These are phyloP conservation scores for Paecilomyces formosus DNA, from an alignment of 2,329 filamentous ascomycete genomes.

Conservation along the genomic window DNA sequence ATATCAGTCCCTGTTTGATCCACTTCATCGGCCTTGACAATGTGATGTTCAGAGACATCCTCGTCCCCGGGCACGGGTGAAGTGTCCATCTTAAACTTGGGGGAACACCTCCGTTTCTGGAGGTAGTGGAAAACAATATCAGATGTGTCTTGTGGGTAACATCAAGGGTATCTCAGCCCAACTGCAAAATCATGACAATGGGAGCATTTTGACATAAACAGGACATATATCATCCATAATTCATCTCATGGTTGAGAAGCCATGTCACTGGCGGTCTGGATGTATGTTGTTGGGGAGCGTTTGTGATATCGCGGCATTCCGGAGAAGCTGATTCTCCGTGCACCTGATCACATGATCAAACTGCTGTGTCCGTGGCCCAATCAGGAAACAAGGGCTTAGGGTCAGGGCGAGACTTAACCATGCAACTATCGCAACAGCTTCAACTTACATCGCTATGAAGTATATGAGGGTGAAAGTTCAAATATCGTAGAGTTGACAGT, in stretches of 20 bases:
- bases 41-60: slow-evolving; percentile 27
- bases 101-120: neutral
- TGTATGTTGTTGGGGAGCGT: neutral
- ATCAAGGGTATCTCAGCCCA: slow-evolving; percentile 9
- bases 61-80: slow-evolving; percentile 12
- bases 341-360: slow-evolving; percentile 1
- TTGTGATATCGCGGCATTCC: slow-evolving; percentile 1
- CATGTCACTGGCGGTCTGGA: neutral
- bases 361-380: neutral
- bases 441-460: neutral
- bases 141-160: slow-evolving; percentile 3
- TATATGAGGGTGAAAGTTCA: neutral
- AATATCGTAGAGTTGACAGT: neutral
- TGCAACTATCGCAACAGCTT: neutral
- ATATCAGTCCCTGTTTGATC: slow-evolving; percentile 43
- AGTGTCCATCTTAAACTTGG: slow-evolving; percentile 18
- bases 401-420: neutral
- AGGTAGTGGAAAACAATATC: slow-evolving; percentile 1
- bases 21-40: slow-evolving; percentile 44
- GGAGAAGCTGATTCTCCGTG: neutral
- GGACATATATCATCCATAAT: neutral
- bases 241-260: neutral
- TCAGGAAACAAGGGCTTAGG: neutral
- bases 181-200: neutral
- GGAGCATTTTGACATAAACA: neutral